These are phyloP conservation scores for Scleromitrula shiraiana DNA, from an alignment of 2,329 filamentous ascomycete species.

Conservation along the genomic window DNA sequence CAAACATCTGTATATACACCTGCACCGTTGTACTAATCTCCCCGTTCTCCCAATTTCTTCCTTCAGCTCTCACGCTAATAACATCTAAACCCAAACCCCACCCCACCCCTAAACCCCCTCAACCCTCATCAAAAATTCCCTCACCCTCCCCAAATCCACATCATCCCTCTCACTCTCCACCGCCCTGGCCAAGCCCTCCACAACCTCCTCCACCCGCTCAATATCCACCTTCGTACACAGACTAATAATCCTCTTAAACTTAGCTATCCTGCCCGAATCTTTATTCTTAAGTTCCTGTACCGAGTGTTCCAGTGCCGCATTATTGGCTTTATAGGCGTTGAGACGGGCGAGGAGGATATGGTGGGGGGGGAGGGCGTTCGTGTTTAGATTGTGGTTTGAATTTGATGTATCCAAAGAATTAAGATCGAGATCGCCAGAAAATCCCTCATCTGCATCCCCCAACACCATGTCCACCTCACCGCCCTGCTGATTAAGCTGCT, in stretches of 20 bases:
- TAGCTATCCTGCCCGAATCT: constrained; percentile 75
- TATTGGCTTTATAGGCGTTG: constrained; percentile 62
- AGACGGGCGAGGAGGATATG: constrained; percentile 59
- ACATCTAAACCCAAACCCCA: not conserved
- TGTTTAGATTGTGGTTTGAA: constrained; percentile 38
- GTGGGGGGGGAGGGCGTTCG: constrained; percentile 42
- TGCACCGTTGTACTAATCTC: too few species aligned
- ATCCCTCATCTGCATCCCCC: constrained; percentile 30
- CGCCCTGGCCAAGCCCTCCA: constrained; percentile 74
- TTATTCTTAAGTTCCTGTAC: constrained; percentile 66
- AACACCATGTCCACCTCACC: constrained; percentile 45
- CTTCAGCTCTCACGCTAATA: too few species aligned
- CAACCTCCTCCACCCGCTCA: constrained; percentile 64
- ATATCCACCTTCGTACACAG: constrained; percentile 78
- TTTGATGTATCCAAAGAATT: constrained; percentile 23
- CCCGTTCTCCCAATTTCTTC: not conserved
- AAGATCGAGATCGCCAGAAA: constrained; percentile 24
- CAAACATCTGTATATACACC: too few species aligned
- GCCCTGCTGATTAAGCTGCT: constrained; percentile 38
- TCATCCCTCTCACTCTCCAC: constrained; percentile 80
- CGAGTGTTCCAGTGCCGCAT: constrained; percentile 57
- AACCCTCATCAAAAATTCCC: constrained; percentile 72
- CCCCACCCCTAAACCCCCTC: constrained; percentile 29
- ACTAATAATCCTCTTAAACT: constrained; percentile 81
- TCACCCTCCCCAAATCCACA: constrained; percentile 66